Evolutionary conservation across 305 asterid species (phyloP), one percentile per base, ranked within the genome.

Genomic region (Andrographis paniculata): DNA sequence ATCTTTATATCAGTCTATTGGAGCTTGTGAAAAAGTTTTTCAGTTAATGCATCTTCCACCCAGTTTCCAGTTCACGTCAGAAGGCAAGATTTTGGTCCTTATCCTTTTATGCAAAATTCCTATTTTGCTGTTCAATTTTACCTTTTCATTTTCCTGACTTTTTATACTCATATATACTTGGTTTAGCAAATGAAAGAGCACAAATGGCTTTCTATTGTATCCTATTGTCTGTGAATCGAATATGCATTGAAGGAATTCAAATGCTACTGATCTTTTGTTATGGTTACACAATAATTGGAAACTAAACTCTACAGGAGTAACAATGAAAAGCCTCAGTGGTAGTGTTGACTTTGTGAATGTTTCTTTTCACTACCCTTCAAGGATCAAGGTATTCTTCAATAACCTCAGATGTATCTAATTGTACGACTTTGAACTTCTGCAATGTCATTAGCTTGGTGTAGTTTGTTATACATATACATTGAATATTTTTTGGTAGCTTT

Each of bases 1-100:
- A 43, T 68, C 78, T 18, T 50, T 77, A 45, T 55, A 73, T 61
- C 85, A 73, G 58, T 77, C 85, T 22, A 22, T 73, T 36, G 85
- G 85, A 55, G 85, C 85, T 45, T 56, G 74, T 53, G 81, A 70
- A 49, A 70, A 77, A 52, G 79, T 77, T 61, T 70, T 77, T 50
- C 76, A 70, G 53, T 64, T 70, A 64, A 67, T 77, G 76, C 63
- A 65, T 52, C 68, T 71, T 63, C 49, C 55, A 14, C 76, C 81
- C 9, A 60, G 76, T 50, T 3, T 51, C 21, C 76, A 73, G 38
- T 71, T 73, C 70, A 15, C 36, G 47, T 55, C 76, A n/a, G 45
- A 65, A 60, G 78, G 80, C 56, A 56, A 22, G 67, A 30, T 50
- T 44, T 51, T 27, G 35, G 37, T 55, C 47, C 19, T 17, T 27